Conservation (phyloP, 1,139 yeast species). For the Kodamaea fungicola region DNA sequence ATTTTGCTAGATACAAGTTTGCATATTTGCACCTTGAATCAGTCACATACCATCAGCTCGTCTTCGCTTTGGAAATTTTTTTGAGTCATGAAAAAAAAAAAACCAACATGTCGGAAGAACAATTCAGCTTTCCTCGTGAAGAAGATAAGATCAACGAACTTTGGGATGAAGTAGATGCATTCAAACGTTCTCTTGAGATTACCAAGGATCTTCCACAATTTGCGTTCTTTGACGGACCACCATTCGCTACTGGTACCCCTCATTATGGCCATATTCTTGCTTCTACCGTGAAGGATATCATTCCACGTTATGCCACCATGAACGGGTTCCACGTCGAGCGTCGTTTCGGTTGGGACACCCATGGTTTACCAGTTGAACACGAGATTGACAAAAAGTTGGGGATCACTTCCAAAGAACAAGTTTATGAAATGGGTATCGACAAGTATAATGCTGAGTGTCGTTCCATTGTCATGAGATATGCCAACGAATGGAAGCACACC, state of each 20-base stretch:
- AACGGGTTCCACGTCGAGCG: constrained; percentile 94
- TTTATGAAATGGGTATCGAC: constrained; percentile 87
- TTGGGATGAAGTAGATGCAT: constrained; percentile 93
- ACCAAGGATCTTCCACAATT: constrained; percentile 85
- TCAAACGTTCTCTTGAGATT: constrained; percentile 78
- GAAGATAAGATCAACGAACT: constrained; percentile 75
- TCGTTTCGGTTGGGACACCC: constrained; percentile 99
- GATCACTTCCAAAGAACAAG: constrained; percentile 90
- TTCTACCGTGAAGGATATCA: constrained; percentile 93
- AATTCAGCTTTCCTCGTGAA: constrained; percentile 74
- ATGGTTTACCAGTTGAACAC: constrained; percentile 97
- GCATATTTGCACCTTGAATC: no score
- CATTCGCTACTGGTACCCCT: constrained; percentile 98
- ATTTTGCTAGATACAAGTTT: no score
- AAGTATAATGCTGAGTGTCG: constrained; percentile 94
- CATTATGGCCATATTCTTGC: constrained; percentile 97
- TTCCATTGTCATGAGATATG: constrained; percentile 95
- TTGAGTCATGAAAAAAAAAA: no score
- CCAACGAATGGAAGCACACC: constrained; percentile 89
- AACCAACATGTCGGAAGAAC: constrained; percentile 12
- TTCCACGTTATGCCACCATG: constrained; percentile 98
- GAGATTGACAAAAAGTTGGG: constrained; percentile 97
- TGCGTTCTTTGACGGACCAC: constrained; percentile 98
- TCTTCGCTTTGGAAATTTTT: no score
- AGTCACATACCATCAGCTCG: no score